Evolutionary conservation across 2,329 filamentous ascomycete species (phyloP), one percentile per base, ranked within the genome.

Genomic region (Beauveria brongniartii): DNA sequence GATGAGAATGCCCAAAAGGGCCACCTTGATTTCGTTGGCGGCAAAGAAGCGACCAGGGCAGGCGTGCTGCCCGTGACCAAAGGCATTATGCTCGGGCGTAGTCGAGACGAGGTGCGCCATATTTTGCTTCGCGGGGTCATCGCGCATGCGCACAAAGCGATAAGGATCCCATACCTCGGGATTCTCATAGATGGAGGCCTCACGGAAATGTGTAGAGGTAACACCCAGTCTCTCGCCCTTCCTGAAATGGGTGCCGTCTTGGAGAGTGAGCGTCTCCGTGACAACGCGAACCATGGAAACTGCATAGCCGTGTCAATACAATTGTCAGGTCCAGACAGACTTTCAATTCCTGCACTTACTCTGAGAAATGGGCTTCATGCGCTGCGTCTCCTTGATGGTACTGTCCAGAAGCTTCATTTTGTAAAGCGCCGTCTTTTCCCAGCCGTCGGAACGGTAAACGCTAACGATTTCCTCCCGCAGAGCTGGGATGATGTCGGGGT

Each of bases 41-140:
- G 80, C 80, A 63, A 83, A 82, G 69, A 83, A 83, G 0, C 81
- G 74, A 0, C 82, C 81, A 0, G 79, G 77, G 55, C 81, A 80
- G 1, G 77, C 79, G 67, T 84, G 80, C 47, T 77, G 71, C 0
- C 83, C 82, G 62, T 82, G 78, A 0, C 82, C 81, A 65, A 85
- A 85, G 0, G 76, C 72, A 20, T 83, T 67, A 64, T 81, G 77
- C 7, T 73, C 68, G 10, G 77, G 70, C 20, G 75, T 76, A 0
- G 81, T 82, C 12, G 78, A 78, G 4, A 82, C 78, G 67, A 84
- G 74, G 63, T 76, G 78, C 3, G 62, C 57, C 0, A 55, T 40
- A n/a, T 65, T 64, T 3, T 66, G 65, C 0, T 67, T 65, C 28
- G 72, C 71, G 5, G 68, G 70, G 30, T 69, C 70, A 37, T 79